These are phyloP conservation scores for Edaphochlamys debaryana DNA, from an alignment of 139 green algal species.

Conservation along the genomic window DNA sequence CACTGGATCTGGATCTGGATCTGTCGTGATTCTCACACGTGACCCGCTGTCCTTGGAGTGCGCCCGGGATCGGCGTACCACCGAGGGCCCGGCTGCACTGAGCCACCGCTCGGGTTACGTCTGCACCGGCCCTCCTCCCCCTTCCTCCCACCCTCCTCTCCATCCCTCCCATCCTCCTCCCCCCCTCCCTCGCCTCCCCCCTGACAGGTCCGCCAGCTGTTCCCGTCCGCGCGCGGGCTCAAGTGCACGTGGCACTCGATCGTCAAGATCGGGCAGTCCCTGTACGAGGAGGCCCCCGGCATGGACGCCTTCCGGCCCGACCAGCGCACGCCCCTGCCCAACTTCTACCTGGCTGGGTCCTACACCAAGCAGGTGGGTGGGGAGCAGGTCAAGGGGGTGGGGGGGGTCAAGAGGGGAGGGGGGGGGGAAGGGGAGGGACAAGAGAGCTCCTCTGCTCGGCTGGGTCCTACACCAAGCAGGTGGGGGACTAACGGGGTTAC, in stretches of 20 bases:
- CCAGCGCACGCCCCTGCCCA: constrained; percentile 89
- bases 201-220: constrained; percentile 84
- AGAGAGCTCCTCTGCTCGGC: constrained; percentile 98
- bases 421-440: too few species aligned
- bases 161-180: background rate
- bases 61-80: too few species aligned
- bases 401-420: too few species aligned
- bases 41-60: too few species aligned
- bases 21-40: too few species aligned
- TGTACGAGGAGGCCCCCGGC: constrained; percentile 92
- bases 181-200: background rate
- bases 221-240: constrained; percentile 85
- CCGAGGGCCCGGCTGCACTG: too few species aligned
- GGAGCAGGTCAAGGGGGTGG: too few species aligned
- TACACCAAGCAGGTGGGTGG: constrained; percentile 86
- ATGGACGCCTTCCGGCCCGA: constrained; percentile 92
- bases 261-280: constrained; percentile 94
- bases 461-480: constrained; percentile 91
- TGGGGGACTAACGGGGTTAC: too few species aligned
- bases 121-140: background rate
- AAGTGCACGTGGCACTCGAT: constrained; percentile 85
- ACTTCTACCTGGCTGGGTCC: constrained; percentile 95
- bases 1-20: too few species aligned
- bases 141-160: background rate
- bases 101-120: too few species aligned